Percentiles rank a stretch among this genome's conserved stretches.
Evolutionary conservation across 2,329 filamentous ascomycete species (phyloP).

Genomic region (Penicillium sclerotiorum): DNA sequence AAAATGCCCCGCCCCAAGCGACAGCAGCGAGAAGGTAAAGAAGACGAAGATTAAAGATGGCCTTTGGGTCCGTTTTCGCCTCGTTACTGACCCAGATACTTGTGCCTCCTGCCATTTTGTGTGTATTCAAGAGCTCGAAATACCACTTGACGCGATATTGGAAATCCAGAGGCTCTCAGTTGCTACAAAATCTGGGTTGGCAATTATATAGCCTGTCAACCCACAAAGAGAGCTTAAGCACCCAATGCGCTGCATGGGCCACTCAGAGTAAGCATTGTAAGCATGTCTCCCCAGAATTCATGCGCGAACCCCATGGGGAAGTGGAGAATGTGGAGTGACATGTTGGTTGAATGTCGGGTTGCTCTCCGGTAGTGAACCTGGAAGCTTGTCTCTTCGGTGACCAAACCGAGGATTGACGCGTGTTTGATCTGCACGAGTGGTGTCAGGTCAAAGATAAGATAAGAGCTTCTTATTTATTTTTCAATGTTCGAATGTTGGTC

Average conservation of each 20-base stretch:
- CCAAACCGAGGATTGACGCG: conserved; percentile 11
- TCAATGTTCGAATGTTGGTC: too few relatives aligned
- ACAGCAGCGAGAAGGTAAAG: conserved; percentile 37
- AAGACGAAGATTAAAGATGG: conserved; percentile 43
- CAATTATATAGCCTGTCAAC: neutral
- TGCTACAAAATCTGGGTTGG: neutral
- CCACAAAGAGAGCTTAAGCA: too few relatives aligned
- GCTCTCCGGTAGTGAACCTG: conserved; percentile 4
- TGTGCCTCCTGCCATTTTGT: conserved; percentile 43
- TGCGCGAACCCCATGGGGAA: conserved; percentile 19
- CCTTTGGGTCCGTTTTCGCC: conserved; percentile 38
- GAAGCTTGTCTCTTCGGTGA: conserved; percentile 1
- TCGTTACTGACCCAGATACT: conserved; percentile 44
- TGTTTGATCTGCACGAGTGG: too few relatives aligned
- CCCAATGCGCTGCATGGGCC: too few relatives aligned
- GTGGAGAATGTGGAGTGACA: conserved; percentile 11
- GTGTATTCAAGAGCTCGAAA: neutral
- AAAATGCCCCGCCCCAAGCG: conserved; percentile 42
- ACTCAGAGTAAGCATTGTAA: too few relatives aligned
- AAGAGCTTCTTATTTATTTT: neutral
- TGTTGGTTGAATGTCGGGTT: conserved; percentile 9
- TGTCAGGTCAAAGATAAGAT: conserved; percentile 7
- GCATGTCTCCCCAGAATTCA: neutral
- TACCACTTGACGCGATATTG: too few relatives aligned
- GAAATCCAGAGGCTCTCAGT: neutral